Conservation (phyloP, 2,329 filamentous ascomycete genomes). For the Calonectria hawksworthii region DNA sequence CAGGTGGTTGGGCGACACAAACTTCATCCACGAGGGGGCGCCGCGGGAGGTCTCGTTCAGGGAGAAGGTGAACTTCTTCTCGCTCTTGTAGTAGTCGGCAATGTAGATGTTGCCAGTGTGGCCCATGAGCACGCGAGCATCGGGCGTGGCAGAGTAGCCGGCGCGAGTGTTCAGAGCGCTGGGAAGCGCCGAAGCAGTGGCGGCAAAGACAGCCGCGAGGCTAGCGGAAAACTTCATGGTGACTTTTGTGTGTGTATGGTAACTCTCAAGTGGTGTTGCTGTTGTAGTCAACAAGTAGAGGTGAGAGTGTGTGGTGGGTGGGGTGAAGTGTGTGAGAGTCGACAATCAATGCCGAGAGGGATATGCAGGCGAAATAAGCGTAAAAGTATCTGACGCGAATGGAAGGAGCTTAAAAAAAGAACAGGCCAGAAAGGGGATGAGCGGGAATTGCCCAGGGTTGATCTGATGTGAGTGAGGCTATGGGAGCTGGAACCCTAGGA, state of each 20-base stretch:
- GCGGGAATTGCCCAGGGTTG: background rate
- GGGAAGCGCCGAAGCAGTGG: conserved; percentile 37
- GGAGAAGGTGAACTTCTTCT: conserved; percentile 54
- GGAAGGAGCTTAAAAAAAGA: conserved; percentile 5
- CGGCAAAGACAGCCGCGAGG: conserved; percentile 38
- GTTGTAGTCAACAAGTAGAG: background rate
- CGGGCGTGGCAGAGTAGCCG: conserved; percentile 26
- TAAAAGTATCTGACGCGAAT: conserved; percentile 1
- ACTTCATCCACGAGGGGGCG: conserved; percentile 62
- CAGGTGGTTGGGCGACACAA: conserved; percentile 54
- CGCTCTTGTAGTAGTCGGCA: conserved; percentile 52
- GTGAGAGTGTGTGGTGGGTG: background rate
- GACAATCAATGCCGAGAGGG: conserved; percentile 4
- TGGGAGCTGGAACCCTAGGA: background rate
- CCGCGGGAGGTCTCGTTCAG: conserved; percentile 52
- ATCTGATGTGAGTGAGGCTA: conserved; percentile 23
- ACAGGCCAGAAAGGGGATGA: background rate
- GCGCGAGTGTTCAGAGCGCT: conserved; percentile 27
- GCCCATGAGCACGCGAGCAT: conserved; percentile 56
- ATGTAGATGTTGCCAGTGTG: conserved; percentile 56
- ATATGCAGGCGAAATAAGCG: conserved; percentile 3
- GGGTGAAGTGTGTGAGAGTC: background rate
- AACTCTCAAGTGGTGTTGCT: background rate
- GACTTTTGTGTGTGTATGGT: background rate
- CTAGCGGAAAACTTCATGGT: conserved; percentile 42